Percentiles rank a stretch among this genome's conserved stretches.
Evolutionary conservation across 2,329 filamentous ascomycete genomes (phyloP).

Genomic region (Claviceps paspali): DNA sequence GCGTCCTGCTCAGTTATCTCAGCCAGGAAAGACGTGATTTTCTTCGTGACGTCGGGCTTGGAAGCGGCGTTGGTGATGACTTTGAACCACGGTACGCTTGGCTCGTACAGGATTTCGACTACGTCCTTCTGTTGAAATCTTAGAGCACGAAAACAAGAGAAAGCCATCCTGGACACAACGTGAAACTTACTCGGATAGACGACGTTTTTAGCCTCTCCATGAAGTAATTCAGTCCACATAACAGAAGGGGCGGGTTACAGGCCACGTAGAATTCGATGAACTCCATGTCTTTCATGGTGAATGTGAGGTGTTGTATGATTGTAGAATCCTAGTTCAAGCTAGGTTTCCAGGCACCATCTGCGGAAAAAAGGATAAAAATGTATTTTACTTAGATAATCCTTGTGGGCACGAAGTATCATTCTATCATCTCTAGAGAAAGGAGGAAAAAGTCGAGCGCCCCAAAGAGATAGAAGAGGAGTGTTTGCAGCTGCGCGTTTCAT

Average conservation of each 20-base stretch:
- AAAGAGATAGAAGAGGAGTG: no score
- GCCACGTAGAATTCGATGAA: constrained; percentile 18
- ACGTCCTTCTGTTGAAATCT: constrained; percentile 5
- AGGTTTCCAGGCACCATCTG: no score
- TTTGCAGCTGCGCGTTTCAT: no score
- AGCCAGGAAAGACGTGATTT: constrained; percentile 11
- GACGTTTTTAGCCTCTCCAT: constrained; percentile 6
- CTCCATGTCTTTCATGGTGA: background rate
- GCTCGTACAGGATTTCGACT: constrained; percentile 21
- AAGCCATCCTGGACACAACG: background rate
- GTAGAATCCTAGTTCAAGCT: no score
- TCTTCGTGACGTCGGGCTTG: constrained; percentile 7
- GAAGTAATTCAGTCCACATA: constrained; percentile 15
- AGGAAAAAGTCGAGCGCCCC: no score
- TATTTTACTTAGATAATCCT: no score
- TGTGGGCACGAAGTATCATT: no score
- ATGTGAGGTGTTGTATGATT: no score
- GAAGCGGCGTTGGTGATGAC: constrained; percentile 8
- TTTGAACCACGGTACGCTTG: constrained; percentile 21
- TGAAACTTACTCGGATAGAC: background rate
- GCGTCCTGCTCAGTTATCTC: constrained; percentile 5
- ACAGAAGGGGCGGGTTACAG: constrained; percentile 19
- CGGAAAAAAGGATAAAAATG: no score
- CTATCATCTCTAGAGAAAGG: no score
- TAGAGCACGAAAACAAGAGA: no score